Evolutionary conservation across 768 basidiomycete genomes (phyloP), one percentile per base, ranked within the genome.

Genomic region (Mycena chlorophos): DNA sequence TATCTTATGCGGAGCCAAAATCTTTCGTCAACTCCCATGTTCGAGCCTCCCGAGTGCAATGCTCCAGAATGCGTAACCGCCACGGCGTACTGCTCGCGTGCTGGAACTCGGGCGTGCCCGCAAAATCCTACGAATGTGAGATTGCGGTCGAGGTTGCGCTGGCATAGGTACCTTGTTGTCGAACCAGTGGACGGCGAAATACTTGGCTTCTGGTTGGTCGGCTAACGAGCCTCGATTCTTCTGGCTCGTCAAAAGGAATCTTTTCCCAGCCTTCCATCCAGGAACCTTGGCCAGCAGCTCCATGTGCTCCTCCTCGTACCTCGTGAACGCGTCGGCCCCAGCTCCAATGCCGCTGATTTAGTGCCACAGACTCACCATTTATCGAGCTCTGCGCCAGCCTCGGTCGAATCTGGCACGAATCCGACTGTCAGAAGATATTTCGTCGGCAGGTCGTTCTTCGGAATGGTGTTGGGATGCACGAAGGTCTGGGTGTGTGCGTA

Each of bases 271-370:
- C 27, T 63, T 52, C 64, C 68, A 76, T 17, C 73, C 71, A 19
- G 69, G 68, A 2, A 67, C 54, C 51, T 66, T 66, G 23, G 67
- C 48, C 8, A 73, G 51, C 46, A 68, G 52, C 3, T 58, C 63
- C 49, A 75, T 63, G 39, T 75, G 71, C 42, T 73, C 72, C 34
- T 70, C 70, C 17, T 72, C 63, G 55, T 75, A 75, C 59, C 59
- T 61, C 26, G 12, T 5, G 29, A 16, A 20, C 45, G n/a, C n/a
- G n/a, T n/a, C n/a, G n/a, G n/a, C n/a, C n/a, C n/a, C n/a, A n/a
- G n/a, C n/a, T n/a, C n/a, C n/a, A n/a, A n/a, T n/a, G 22, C 27
- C 14, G 27, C 27, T 10, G 20, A 13, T 39, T 1, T 28, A 29
- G 5, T 2, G 12, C 38, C 8, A 6, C 3, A 19, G 17, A 25